Percentiles rank a stretch among this genome's conserved stretches.
These are phyloP conservation scores for Ustilago shanxiensis DNA, from an alignment of 1,284 basidiomycete species.

Conservation along the genomic window DNA sequence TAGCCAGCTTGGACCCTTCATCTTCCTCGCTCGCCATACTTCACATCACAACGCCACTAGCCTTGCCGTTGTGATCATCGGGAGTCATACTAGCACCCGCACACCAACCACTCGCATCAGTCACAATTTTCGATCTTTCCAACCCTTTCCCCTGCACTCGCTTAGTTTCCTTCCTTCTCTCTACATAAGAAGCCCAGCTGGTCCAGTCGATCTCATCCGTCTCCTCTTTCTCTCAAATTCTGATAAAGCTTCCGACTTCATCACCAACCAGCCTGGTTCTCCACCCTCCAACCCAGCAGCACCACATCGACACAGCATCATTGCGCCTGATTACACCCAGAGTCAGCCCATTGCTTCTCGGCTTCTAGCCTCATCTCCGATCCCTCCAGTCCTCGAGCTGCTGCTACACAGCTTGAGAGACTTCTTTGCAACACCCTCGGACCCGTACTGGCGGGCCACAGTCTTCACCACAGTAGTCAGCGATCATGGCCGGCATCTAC, in stretches of 20 bases:
- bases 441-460: conserved; percentile 31
- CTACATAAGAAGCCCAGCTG: conserved; percentile 1
- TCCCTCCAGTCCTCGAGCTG: conserved; percentile 20
- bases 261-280: background rate
- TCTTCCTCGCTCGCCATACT: conserved; percentile 34
- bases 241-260: background rate
- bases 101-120: background rate
- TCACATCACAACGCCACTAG: conserved; percentile 28
- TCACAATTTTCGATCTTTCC: background rate
- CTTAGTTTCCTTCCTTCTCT: background rate
- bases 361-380: conserved; percentile 1
- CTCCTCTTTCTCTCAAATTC: background rate
- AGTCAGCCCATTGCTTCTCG: background rate
- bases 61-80: conserved; percentile 23
- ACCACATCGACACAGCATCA: background rate
- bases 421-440: conserved; percentile 15
- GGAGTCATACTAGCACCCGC: conserved; percentile 15
- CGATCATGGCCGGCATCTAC: conserved; percentile 52
- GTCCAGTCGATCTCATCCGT: background rate
- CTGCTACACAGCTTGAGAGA: conserved; percentile 30
- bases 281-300: background rate
- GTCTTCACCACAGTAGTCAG: conserved; percentile 18
- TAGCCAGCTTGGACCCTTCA: conserved; percentile 12
- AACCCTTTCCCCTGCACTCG: background rate
- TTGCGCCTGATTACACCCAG: background rate